These are phyloP conservation scores for Aureobasidium pullulans DNA, from an alignment of 2,329 filamentous ascomycete genomes.

Conservation along the genomic window DNA sequence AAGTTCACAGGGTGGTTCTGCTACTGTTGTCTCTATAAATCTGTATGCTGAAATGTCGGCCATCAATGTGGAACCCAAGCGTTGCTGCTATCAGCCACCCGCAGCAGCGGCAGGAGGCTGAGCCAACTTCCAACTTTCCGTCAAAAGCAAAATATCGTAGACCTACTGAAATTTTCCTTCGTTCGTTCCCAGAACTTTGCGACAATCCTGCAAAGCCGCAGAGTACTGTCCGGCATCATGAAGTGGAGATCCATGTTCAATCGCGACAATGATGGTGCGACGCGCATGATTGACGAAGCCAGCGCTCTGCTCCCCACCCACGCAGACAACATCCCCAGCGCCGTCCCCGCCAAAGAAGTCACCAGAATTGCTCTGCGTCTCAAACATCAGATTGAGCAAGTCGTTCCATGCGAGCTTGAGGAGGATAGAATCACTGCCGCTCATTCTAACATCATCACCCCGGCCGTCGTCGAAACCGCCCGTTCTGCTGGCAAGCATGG, in stretches of 20 bases:
- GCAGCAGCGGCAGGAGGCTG: neutral
- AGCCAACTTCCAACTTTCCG: conserved; percentile 7
- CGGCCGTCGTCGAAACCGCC: conserved; percentile 69
- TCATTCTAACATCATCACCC: conserved; percentile 80
- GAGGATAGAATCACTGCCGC: conserved; percentile 65
- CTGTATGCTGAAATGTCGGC: too few relatives aligned
- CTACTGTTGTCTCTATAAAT: too few relatives aligned
- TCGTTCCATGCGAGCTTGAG: conserved; percentile 84
- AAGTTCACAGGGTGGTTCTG: too few relatives aligned
- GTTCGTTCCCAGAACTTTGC: neutral
- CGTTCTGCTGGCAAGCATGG: conserved; percentile 60
- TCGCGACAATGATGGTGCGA: conserved; percentile 1
- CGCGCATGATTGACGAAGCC: conserved; percentile 7
- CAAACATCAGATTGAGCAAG: conserved; percentile 82
- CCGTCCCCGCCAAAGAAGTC: conserved; percentile 69
- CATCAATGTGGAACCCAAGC: neutral
- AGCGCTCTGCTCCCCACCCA: conserved; percentile 53
- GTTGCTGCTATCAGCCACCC: neutral
- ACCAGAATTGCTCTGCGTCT: conserved; percentile 84
- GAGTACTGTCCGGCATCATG: neutral
- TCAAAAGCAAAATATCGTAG: neutral
- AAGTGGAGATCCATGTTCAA: conserved; percentile 10
- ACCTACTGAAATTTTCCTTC: neutral
- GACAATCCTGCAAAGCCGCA: neutral
- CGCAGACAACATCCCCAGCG: conserved; percentile 53